These are phyloP conservation scores for Apiotrichum laibachii DNA, from an alignment of 1,284 basidiomycete species.

Conservation along the genomic window DNA sequence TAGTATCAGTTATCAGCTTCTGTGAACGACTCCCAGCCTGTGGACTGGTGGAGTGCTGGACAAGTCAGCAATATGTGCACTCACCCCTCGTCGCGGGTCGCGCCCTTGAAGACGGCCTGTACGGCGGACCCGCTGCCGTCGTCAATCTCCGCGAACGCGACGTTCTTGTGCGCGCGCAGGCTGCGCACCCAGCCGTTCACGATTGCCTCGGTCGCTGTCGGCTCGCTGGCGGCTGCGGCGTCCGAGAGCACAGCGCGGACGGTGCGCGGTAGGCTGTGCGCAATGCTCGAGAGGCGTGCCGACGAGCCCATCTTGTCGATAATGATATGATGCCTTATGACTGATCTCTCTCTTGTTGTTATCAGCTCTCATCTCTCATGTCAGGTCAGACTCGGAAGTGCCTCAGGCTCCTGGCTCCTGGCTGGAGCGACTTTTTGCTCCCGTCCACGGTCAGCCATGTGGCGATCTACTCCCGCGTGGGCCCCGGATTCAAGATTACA, in stretches of 20 bases:
- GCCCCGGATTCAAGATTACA: background rate
- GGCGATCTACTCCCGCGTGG: background rate
- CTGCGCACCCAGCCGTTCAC: slow-evolving; percentile 77
- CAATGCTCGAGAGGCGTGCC: background rate
- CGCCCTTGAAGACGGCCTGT: slow-evolving; percentile 71
- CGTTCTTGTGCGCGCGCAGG: slow-evolving; percentile 76
- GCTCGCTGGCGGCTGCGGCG: background rate
- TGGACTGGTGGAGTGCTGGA: too few relatives aligned
- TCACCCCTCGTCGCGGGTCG: slow-evolving; percentile 38
- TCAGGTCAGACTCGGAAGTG: too few relatives aligned
- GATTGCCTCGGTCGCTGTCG: background rate
- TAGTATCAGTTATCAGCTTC: background rate
- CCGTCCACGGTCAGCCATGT: background rate
- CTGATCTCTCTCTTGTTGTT: too few relatives aligned
- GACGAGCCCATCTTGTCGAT: slow-evolving; percentile 1
- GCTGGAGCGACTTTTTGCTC: slow-evolving; percentile 6
- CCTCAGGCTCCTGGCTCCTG: too few relatives aligned
- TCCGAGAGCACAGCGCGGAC: slow-evolving; percentile 7
- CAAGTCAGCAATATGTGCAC: slow-evolving; percentile 11
- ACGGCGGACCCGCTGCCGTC: slow-evolving; percentile 74
- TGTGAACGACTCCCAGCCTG: too few relatives aligned
- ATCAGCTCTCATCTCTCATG: too few relatives aligned
- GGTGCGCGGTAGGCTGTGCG: slow-evolving; percentile 10
- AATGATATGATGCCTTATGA: too few relatives aligned
- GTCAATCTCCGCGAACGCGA: slow-evolving; percentile 75